phyloP scores from a whole-genome alignment of 495 filamentous ascomycete species.

The Bryoglossum gracile region DNA sequence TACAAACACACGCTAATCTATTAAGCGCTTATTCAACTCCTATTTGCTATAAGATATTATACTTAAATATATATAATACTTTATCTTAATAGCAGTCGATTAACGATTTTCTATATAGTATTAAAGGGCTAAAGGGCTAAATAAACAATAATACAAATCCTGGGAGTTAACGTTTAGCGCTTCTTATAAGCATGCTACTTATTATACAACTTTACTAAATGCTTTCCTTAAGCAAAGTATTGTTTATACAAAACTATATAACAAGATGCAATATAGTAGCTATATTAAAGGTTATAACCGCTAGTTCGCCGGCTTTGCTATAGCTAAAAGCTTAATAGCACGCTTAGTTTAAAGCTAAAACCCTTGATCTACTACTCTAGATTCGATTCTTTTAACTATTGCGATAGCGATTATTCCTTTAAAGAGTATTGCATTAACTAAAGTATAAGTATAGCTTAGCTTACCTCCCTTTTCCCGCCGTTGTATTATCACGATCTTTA shows the following conservation, averaged over 20 bases:
- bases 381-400: slow-evolving; percentile 1
- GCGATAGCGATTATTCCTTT: slow-evolving; percentile 10
- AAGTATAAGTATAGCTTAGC: slow-evolving; percentile 4
- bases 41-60: slow-evolving; percentile 4
- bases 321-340: slow-evolving; percentile 5
- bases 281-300: slow-evolving; percentile 18
- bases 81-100: not conserved
- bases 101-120: too few relatives aligned
- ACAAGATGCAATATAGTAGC: too few relatives aligned
- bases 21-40: slow-evolving; percentile 5
- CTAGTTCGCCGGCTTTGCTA: too few relatives aligned
- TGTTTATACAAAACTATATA: too few relatives aligned
- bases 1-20: not conserved
- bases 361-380: slow-evolving; percentile 3
- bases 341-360: not conserved
- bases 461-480: not conserved
- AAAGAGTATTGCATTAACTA: not conserved
- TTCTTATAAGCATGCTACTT: too few relatives aligned
- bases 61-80: slow-evolving; percentile 2
- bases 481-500: slow-evolving; percentile 6
- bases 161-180: too few relatives aligned
- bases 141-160: too few relatives aligned
- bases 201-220: too few relatives aligned
- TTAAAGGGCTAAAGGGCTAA: too few relatives aligned
- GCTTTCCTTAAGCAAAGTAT: too few relatives aligned